Evolutionary conservation across 306 rosid species (phyloP), one percentile per base, ranked within the genome.

Genomic region (Benincasa hispida): DNA sequence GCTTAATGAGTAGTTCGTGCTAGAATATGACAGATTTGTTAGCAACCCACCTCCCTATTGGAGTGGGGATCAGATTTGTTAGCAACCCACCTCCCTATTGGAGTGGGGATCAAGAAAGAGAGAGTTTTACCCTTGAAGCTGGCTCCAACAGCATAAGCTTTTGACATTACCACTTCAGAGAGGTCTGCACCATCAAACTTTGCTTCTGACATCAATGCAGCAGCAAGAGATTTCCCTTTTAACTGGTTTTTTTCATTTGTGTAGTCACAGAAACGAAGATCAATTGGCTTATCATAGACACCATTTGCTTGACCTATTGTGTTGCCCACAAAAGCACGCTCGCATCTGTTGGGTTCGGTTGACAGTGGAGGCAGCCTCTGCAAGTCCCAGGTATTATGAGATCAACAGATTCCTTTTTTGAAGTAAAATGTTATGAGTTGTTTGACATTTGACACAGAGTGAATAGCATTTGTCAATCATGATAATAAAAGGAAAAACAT

Each of bases 131-230:
- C 96, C 85, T 83, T 87, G 84, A 93, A 93, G 89, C 97, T 93
- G 77, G 88, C 96, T 68, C 91, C 89, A 57, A 74, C 98, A 19
- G 98, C 97, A 75, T 91, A 94, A 55, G 97, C 98, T 84, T 91
- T 94, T 14, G 98, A 94, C 98, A 94, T 93, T 45, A 93, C 88
- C 56, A 93, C 98, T 84, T 93, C 98, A 34, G 96, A 0, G 96
- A 93, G 90, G 90, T 93, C 97, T 12, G 98, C 98, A 57, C 98
- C 97, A 80, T 94, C 97, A 79, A 94, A 94, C 88, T 89, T 94
- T 12, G 98, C 97, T 65, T 87, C 95, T 3, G 97, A 90, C 98
- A 94, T 87, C 76, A 94, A 97, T 39, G 98, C 97, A 74, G 97
- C 98, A 4, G 97, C 87, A 19, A 94, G 91, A 58, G 97, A 75